These are phyloP conservation scores for Diaporthe citri DNA, from an alignment of 2,329 filamentous ascomycete genomes.

Conservation along the genomic window DNA sequence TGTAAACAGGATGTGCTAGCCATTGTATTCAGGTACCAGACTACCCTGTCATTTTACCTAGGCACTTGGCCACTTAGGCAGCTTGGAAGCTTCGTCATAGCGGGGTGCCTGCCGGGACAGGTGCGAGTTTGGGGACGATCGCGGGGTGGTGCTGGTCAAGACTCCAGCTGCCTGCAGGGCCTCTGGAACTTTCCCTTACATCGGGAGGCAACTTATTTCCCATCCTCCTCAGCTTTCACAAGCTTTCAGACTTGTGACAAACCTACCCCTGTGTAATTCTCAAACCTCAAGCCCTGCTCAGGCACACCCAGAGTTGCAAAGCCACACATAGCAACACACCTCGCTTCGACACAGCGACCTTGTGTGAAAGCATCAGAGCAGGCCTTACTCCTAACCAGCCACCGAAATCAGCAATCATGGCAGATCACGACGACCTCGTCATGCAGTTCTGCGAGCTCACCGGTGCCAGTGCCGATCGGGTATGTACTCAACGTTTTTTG, in stretches of 20 bases:
- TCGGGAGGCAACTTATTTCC: neutral
- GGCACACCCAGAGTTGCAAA: neutral
- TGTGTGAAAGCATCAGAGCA: neutral
- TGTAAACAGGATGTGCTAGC: neutral
- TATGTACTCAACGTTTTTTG: slow-evolving; percentile 46
- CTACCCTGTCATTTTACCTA: neutral
- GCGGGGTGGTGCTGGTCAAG: slow-evolving; percentile 21
- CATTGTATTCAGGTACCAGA: neutral
- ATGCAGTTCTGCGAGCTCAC: slow-evolving; percentile 70
- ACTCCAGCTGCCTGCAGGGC: slow-evolving; percentile 32
- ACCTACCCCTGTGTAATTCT: too few species aligned
- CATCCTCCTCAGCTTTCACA: neutral
- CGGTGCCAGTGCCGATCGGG: slow-evolving; percentile 61
- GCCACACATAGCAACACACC: neutral
- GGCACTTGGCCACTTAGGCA: slow-evolving; percentile 1
- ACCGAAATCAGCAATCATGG: slow-evolving; percentile 50
- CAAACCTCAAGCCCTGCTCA: neutral
- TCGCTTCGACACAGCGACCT: neutral
- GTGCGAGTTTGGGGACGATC: slow-evolving; percentile 1
- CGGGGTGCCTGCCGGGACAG: slow-evolving; percentile 23
- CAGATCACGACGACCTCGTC: slow-evolving; percentile 57
- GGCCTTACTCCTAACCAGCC: neutral
- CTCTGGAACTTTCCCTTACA: neutral
- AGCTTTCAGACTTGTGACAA: neutral
- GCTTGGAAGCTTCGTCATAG: slow-evolving; percentile 33